Conservation (phyloP, 306 rosid species). For the Datisca glomerata region DNA sequence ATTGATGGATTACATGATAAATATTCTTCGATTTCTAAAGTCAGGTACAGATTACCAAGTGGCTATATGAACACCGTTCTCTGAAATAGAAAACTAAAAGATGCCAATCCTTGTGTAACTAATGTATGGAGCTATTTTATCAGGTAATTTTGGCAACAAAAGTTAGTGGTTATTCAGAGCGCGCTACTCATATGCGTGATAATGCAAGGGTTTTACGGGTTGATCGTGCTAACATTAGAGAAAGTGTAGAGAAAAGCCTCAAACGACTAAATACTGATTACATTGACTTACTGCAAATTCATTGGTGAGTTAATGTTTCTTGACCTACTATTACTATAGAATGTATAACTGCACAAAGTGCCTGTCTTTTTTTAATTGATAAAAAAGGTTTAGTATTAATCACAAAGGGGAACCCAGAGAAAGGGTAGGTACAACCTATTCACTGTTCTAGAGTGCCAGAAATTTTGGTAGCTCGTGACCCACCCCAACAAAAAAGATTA, state of each 20-base stretch:
- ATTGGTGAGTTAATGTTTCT: slow-evolving; percentile 43
- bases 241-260: slow-evolving; percentile 92
- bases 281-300: slow-evolving; percentile 89
- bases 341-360: not conserved
- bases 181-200: slow-evolving; percentile 47
- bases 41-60: too few relatives aligned
- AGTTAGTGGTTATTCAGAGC: slow-evolving; percentile 74
- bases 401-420: too few relatives aligned
- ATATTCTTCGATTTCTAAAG: too few relatives aligned
- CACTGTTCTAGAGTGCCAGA: too few relatives aligned
- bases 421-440: too few relatives aligned
- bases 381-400: too few relatives aligned
- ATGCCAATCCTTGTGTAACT: too few relatives aligned
- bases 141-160: slow-evolving; percentile 80
- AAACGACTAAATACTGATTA: slow-evolving; percentile 85
- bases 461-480: too few relatives aligned
- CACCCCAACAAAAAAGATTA: too few relatives aligned
- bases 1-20: slow-evolving; percentile 7
- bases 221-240: slow-evolving; percentile 72
- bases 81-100: too few relatives aligned
- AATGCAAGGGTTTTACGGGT: slow-evolving; percentile 57
- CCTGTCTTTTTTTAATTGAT: too few relatives aligned
- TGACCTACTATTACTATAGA: not conserved
- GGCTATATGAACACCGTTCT: too few relatives aligned
- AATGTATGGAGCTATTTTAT: slow-evolving; percentile 8